These are phyloP conservation scores for Yamadazyma sp. DNA, from an alignment of 805 yeast genomes.

Conservation along the genomic window DNA sequence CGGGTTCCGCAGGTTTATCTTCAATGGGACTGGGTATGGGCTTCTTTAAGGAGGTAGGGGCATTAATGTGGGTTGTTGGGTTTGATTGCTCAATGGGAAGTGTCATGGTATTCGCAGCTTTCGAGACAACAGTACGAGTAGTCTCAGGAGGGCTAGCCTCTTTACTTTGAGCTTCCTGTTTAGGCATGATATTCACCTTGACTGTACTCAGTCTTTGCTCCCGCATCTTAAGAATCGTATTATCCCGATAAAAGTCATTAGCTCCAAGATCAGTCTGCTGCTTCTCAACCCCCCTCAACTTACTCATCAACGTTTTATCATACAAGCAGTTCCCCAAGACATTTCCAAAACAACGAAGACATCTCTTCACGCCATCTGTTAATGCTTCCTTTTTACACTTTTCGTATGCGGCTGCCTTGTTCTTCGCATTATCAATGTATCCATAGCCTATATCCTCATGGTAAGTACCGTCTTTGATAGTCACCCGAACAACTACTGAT, in stretches of 20 bases:
- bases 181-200: constrained; percentile 11
- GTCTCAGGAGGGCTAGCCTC: background rate
- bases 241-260: constrained; percentile 36
- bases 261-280: constrained; percentile 24
- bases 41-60: too few relatives aligned
- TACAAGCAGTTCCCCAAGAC: constrained; percentile 82
- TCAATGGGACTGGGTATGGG: too few relatives aligned
- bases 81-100: too few relatives aligned
- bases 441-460: constrained; percentile 82
- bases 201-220: constrained; percentile 8
- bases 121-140: background rate
- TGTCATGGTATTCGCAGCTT: background rate
- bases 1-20: constrained; percentile 1
- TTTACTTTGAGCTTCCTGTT: background rate
- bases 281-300: constrained; percentile 41
- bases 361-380: constrained; percentile 80
- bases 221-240: constrained; percentile 10
- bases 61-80: too few relatives aligned
- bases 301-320: constrained; percentile 62
- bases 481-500: constrained; percentile 68
- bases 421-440: constrained; percentile 64
- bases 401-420: constrained; percentile 70
- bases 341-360: constrained; percentile 77
- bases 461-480: constrained; percentile 76
- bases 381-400: constrained; percentile 83